Evolutionary conservation across 768 basidiomycete species (phyloP).

Genomic region (Filobasidium floriforme): DNA sequence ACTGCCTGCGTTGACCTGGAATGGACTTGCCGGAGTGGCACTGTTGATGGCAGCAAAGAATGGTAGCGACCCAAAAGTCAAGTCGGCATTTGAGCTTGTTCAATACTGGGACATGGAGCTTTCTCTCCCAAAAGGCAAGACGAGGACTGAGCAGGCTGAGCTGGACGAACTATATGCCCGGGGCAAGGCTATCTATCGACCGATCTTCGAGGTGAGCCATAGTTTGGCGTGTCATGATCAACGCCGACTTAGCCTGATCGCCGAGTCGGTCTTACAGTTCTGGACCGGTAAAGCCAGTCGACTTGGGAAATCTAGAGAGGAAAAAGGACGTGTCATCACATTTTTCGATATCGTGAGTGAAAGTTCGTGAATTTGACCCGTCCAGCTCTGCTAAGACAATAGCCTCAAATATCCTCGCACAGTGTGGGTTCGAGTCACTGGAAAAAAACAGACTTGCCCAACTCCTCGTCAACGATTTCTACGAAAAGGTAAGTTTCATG

Average conservation of each 20-base stretch:
- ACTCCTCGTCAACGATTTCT: neutral
- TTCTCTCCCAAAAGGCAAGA: neutral
- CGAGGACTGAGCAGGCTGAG: neutral
- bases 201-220: neutral
- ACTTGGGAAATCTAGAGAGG: neutral
- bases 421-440: neutral
- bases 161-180: neutral
- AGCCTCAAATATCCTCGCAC: neutral
- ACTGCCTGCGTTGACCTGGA: neutral
- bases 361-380: neutral
- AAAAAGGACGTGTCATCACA: neutral
- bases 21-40: neutral
- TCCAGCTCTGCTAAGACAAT: neutral
- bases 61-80: neutral
- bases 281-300: neutral
- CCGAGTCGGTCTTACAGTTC: neutral
- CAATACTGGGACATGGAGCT: neutral
- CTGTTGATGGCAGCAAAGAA: neutral
- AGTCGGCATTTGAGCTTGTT: neutral
- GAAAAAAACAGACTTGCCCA: neutral
- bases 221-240: neutral
- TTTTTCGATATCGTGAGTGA: neutral
- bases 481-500: neutral
- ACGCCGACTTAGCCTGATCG: neutral
- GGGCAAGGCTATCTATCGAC: neutral